Evolutionary conservation across 768 basidiomycete species (phyloP), one percentile per base, ranked within the genome.

Genomic region (Termitomyces sp.): DNA sequence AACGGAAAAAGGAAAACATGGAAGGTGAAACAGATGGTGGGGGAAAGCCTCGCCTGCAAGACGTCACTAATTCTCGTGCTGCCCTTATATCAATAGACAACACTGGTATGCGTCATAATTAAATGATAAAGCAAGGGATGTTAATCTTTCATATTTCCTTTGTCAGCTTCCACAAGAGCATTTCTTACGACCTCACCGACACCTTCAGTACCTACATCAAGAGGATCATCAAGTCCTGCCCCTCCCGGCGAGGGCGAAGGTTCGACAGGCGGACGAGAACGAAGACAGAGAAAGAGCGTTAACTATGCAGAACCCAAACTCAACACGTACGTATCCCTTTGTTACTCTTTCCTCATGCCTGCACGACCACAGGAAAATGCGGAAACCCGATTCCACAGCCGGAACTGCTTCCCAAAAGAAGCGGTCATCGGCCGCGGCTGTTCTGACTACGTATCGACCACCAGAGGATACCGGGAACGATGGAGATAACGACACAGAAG

Each of bases 261-360:
- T 23, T 42, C 37, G 1, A 63, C 53, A 62, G 76, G 63, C 68
- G 83, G 65, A 66, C 81, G 79, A 71, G 85, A 78, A 73, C 80
- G 72, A 65, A 72, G 86, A 50, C 68, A 77, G 19, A 78, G 91
- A 47, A 93, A 87, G 73, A 91, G 91, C 62, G 75, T 94, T 47
- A 93, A 93, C 67, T 93, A 94, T 62, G 76, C 91, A 0, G 91
- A 94, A 66, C 91, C 91, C 11, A 94, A 92, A 67, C 78, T 94
- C 23, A 92, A 93, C 68, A 93, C 89, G 89, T 90, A 66, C 51
- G 85, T 82, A 30, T 41, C n/a, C 41, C 31, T 45, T 28, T 14
- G 41, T 35, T 40, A 11, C 28, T 11, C n/a, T 42, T 28, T 17
- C 12, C 8, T 19, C 21, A 53, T 44, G 44, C 50, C 26, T 42